Evolutionary conservation across 2,329 filamentous ascomycete species (phyloP), one percentile per base, ranked within the genome.

Genomic region (Arthrobotrys musiformis): DNA sequence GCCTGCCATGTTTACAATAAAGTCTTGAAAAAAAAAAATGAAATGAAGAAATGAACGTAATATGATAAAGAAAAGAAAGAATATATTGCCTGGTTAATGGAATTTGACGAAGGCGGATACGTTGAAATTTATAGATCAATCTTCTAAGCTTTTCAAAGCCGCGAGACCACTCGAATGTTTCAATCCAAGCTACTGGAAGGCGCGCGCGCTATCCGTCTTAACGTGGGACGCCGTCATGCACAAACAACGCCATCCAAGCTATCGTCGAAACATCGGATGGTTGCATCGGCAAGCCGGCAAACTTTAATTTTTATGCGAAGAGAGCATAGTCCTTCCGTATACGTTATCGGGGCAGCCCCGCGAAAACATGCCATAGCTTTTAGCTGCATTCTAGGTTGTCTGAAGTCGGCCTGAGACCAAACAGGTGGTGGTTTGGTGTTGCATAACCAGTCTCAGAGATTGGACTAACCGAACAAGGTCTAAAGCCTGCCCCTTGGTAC

Each of bases 1-100:
- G 68, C 58, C 68, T 42, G 68, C 68, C 68, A 72, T 72, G 28
- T 56, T 58, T 17, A 6, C 15, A 40, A 40, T 40, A n/a, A n/a
- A n/a, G n/a, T n/a, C n/a, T n/a, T n/a, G n/a, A n/a, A n/a, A n/a
- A n/a, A n/a, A n/a, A n/a, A n/a, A n/a, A n/a, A n/a, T n/a, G n/a
- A n/a, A n/a, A n/a, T n/a, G n/a, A n/a, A n/a, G n/a, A n/a, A n/a
- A n/a, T n/a, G n/a, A n/a, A n/a, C n/a, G n/a, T 40, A 15, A 40
- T 40, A n/a, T 40, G 35, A 15, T 15, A 40, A 1, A 40, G 35
- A 40, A 11, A n/a, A 40, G 11, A 15, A 4, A 40, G 2, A n/a
- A n/a, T n/a, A n/a, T n/a, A n/a, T n/a, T n/a, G n/a, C n/a, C n/a
- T n/a, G n/a, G n/a, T n/a, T n/a, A n/a, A n/a, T n/a, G n/a, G n/a